Conservation (phyloP, 192 early-diverging fungal species). For the Coemansia asiatica region DNA sequence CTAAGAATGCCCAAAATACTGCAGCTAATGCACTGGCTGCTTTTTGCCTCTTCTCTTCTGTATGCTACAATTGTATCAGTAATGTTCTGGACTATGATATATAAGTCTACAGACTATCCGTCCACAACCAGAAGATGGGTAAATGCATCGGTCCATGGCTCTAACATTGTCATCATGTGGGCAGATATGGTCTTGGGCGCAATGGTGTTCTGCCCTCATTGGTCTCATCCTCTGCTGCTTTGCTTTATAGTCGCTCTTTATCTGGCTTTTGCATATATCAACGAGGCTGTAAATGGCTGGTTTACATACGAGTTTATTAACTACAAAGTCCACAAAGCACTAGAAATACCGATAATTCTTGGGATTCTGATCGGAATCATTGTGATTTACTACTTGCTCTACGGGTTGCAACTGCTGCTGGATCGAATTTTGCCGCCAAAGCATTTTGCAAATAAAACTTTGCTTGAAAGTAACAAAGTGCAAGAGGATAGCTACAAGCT, state of each 20-base stretch:
- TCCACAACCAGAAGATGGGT: slow-evolving; percentile 19
- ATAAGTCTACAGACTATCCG: slow-evolving; percentile 14
- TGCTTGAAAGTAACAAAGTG: background rate
- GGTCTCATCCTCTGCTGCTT: slow-evolving; percentile 35
- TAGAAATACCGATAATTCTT: slow-evolving; percentile 12
- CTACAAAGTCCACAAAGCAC: slow-evolving; percentile 24
- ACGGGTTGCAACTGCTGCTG: slow-evolving; percentile 21
- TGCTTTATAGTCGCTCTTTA: slow-evolving; percentile 22
- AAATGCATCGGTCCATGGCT: slow-evolving; percentile 40
- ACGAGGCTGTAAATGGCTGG: slow-evolving; percentile 37
- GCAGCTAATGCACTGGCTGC: slow-evolving; percentile 50
- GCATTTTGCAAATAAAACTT: background rate
- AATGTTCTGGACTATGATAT: slow-evolving; percentile 41
- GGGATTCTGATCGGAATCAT: slow-evolving; percentile 28
- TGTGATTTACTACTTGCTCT: slow-evolving; percentile 32
- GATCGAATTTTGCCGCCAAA: slow-evolving; percentile 27
- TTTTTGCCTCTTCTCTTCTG: slow-evolving; percentile 37
- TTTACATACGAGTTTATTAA: slow-evolving; percentile 46
- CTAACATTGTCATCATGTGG: slow-evolving; percentile 23
- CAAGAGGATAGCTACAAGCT: background rate
- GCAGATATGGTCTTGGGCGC: slow-evolving; percentile 26
- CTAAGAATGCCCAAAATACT: slow-evolving; percentile 20
- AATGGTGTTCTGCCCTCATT: slow-evolving; percentile 40
- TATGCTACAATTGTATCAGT: slow-evolving; percentile 34
- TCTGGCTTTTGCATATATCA: slow-evolving; percentile 33